A percentile compares a stretch with the other conserved stretches of the same genome.
These are phyloP conservation scores for Neltuma alba DNA, from an alignment of 306 rosid genomes.

Conservation along the genomic window DNA sequence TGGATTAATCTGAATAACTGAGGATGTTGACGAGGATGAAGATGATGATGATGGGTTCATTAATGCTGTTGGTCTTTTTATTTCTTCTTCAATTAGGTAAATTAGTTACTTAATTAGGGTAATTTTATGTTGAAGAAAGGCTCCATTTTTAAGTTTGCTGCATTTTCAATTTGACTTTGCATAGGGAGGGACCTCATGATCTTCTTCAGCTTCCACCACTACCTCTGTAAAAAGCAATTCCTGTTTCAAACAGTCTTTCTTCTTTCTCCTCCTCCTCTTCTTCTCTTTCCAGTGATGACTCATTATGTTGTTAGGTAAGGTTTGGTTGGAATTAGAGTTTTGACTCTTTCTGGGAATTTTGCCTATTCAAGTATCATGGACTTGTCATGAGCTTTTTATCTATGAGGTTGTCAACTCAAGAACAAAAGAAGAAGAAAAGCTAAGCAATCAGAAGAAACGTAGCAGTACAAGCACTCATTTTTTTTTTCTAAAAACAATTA, in stretches of 20 bases:
- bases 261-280: background rate
- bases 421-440: background rate
- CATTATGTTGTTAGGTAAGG: conserved; percentile 4
- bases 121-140: conserved; percentile 39
- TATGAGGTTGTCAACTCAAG: background rate
- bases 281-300: background rate
- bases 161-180: conserved; percentile 37
- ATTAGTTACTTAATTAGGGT: too few species aligned
- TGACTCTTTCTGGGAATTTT: conserved; percentile 37
- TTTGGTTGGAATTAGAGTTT: conserved; percentile 25
- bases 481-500: background rate
- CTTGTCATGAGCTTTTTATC: conserved; percentile 17
- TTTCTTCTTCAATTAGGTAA: background rate
- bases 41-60: background rate
- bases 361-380: conserved; percentile 47
- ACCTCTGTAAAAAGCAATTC: conserved; percentile 70
- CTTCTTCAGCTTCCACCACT: conserved; percentile 25
- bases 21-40: background rate
- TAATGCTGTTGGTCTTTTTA: background rate
- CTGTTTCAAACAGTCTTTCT: conserved; percentile 52
- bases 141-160: conserved; percentile 26
- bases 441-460: background rate
- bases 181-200: conserved; percentile 36
- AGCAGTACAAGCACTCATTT: background rate
- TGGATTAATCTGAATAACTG: conserved; percentile 65